phyloP scores from a whole-genome alignment of 495 filamentous ascomycete species.

The Aspergillus nidulans region DNA sequence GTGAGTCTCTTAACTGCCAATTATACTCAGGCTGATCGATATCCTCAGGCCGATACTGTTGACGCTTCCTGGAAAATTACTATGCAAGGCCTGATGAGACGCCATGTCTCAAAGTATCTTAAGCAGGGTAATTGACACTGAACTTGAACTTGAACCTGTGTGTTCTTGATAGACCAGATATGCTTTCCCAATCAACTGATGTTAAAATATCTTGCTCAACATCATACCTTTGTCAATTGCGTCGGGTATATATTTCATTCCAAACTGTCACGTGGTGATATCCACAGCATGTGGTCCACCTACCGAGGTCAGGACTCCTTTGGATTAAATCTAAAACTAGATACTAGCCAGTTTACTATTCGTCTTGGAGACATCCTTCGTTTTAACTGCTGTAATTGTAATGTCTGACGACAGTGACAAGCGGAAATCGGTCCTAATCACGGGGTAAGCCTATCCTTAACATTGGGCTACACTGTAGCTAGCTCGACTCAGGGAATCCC shows the following conservation, averaged over 20 bases:
- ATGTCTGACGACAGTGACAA: background rate
- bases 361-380: background rate
- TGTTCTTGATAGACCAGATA: too few relatives aligned
- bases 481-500: background rate
- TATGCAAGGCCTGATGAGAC: slow-evolving; percentile 28
- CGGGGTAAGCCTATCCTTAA: background rate
- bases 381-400: background rate
- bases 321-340: too few relatives aligned
- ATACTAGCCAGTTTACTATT: too few relatives aligned
- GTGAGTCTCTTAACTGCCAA: slow-evolving; percentile 25
- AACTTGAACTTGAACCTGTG: background rate
- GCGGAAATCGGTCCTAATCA: background rate
- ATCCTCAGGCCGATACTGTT: slow-evolving; percentile 27
- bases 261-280: too few relatives aligned
- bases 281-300: too few relatives aligned
- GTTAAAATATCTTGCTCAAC: too few relatives aligned
- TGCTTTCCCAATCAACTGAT: too few relatives aligned
- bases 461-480: background rate
- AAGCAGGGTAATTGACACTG: background rate
- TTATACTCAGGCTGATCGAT: background rate
- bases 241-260: too few relatives aligned
- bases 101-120: slow-evolving; percentile 22
- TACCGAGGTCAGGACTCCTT: too few relatives aligned
- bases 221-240: too few relatives aligned
- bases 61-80: slow-evolving; percentile 21